Evolutionary conservation across 78 protist species (phyloP).

Genomic region (Cavenderia fasciculata): DNA sequence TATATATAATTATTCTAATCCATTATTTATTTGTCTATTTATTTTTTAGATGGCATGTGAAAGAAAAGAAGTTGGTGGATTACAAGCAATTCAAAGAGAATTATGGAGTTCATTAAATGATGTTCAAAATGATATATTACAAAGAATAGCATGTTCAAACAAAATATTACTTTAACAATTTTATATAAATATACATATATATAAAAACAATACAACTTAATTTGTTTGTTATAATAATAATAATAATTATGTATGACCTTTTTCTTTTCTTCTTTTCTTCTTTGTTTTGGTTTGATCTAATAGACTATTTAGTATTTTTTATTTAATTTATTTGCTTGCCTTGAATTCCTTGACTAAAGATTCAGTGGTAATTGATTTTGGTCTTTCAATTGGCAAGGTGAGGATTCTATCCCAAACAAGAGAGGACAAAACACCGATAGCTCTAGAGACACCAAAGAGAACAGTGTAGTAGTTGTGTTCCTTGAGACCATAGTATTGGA

Average conservation of each 20-base stretch:
- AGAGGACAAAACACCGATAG: constrained; percentile 95
- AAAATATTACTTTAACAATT: constrained; percentile 56
- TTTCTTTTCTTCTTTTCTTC: too few relatives aligned
- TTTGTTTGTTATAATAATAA: too few relatives aligned
- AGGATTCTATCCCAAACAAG: constrained; percentile 95
- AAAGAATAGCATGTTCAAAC: constrained; percentile 68
- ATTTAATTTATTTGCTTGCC: too few relatives aligned
- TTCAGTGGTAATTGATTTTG: constrained; percentile 96
- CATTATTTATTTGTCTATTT: not conserved
- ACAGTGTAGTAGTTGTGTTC: constrained; percentile 95
- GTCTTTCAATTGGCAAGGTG: constrained; percentile 97
- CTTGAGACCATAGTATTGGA: constrained; percentile 70
- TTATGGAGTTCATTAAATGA: constrained; percentile 70
- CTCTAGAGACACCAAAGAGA: constrained; percentile 96
- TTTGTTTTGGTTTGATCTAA: too few relatives aligned
- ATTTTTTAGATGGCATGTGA: constrained; percentile 35
- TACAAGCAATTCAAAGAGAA: constrained; percentile 74
- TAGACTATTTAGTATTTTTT: too few relatives aligned
- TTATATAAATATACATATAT: too few relatives aligned
- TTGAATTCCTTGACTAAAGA: constrained; percentile 67
- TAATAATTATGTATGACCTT: too few relatives aligned
- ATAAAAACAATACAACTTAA: too few relatives aligned
- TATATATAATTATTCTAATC: not conserved
- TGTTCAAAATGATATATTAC: constrained; percentile 60
- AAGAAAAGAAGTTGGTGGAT: constrained; percentile 57